Base-by-base conservation (phyloP, 176 grass and related monocot genomes). In the Puccinellia tenuiflora region DNA sequence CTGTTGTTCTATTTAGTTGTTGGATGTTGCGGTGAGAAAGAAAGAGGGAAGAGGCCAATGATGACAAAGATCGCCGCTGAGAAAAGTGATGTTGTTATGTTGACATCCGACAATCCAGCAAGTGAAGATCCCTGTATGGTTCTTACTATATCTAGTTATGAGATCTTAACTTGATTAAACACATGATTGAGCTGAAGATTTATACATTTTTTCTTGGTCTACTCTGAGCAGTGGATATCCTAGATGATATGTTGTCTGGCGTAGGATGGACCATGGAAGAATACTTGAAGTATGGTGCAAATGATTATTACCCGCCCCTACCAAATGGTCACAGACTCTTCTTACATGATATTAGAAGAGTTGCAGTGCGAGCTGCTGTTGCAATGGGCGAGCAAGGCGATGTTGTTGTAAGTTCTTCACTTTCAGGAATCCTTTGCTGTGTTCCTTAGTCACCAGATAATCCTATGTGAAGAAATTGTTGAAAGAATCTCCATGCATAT, bases 61-160 rank as follows among this genome's bases (percentile, higher is more conserved):
- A 95, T 98, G 89, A 93, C 92, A 84, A 95, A 95, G 82, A 88
- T 98, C 70, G 92, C 92, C 1, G 85, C 92, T 78, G 96, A 98
- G 9, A 98, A 93, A 98, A 98, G 96, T 85, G 96, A 95, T 76
- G 96, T 95, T 88, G 87, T 98, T 75, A 95, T 98, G 92, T 88
- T 98, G 91, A 95, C 92, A 82, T 98, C 96, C 6, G 90, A 98
- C 76, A 93, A 98, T 88, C 96, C 96, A 86, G 90, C 85, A 73
- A 95, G 82, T 86, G 96, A 98, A 95, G 96, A 98, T 83, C 91
- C 92, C 5, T 87, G 96, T 98, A 87, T 24, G 78, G 24, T 86
- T 88, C 30, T 54, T 73, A 46, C 31, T 46, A 79, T 63, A 79
- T 90, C 29, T 85, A 13, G 67, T 75, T 76, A 81, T 48, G 71